Conservation (phyloP, 192 early-diverging fungal genomes). For the Backusella psychrophila region DNA sequence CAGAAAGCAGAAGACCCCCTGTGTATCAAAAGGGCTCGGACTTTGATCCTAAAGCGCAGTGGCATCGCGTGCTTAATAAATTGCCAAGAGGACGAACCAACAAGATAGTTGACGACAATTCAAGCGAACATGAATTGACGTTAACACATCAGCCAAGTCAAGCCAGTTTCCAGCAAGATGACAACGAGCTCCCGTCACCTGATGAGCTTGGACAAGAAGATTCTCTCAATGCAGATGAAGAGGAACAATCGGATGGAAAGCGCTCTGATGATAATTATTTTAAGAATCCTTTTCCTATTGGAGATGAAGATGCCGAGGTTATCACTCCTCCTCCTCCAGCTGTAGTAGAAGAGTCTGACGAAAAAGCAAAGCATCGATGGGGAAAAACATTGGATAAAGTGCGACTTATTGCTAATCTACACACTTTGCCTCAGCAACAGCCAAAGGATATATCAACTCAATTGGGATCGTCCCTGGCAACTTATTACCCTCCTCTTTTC, state of each 20-base stretch:
- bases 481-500: conserved; percentile 25
- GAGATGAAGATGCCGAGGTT: background rate
- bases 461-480: conserved; percentile 7
- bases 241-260: background rate
- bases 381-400: conserved; percentile 32
- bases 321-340: background rate
- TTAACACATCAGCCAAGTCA: background rate
- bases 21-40: background rate
- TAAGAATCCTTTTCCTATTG: background rate
- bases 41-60: background rate
- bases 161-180: conserved; percentile 11
- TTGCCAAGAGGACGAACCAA: background rate
- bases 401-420: conserved; percentile 15
- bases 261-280: background rate
- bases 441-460: background rate
- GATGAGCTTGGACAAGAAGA: background rate
- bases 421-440: background rate
- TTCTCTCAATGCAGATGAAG: background rate
- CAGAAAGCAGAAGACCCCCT: background rate
- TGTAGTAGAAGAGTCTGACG: background rate
- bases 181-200: conserved; percentile 21
- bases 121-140: background rate
- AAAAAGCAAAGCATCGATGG: conserved; percentile 24
- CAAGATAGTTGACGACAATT: background rate
- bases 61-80: background rate